Evolutionary conservation across 306 rosid species (phyloP).

Genomic region (Benincasa hispida): DNA sequence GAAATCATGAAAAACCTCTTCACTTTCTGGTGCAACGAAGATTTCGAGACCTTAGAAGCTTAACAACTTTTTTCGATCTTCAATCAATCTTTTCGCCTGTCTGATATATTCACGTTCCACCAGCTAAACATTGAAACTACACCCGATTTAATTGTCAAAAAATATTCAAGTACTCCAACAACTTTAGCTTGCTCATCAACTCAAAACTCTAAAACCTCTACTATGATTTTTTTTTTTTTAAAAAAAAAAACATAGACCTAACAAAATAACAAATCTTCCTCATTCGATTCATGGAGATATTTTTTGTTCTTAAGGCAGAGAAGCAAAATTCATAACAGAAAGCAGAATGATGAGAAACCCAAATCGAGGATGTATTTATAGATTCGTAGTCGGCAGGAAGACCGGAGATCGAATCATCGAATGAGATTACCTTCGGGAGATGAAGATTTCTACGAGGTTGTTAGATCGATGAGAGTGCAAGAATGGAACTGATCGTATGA

Average conservation of each 20-base stretch:
- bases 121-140: neutral
- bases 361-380: no score
- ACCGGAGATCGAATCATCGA: no score
- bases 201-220: neutral
- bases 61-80: neutral
- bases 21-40: neutral
- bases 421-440: no score
- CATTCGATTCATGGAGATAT: neutral
- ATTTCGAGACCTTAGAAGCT: neutral
- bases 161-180: neutral
- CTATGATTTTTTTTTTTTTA: neutral
- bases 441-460: neutral
- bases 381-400: no score
- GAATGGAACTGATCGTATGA: neutral
- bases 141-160: neutral
- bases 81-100: neutral
- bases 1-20: neutral
- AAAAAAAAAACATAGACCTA: neutral
- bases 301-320: neutral
- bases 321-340: neutral
- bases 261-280: neutral
- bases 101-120: neutral
- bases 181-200: neutral
- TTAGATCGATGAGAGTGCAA: neutral
- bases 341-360: no score